Base-by-base conservation (phyloP, 495 filamentous ascomycete species). In the Penicillium verhagenii region DNA sequence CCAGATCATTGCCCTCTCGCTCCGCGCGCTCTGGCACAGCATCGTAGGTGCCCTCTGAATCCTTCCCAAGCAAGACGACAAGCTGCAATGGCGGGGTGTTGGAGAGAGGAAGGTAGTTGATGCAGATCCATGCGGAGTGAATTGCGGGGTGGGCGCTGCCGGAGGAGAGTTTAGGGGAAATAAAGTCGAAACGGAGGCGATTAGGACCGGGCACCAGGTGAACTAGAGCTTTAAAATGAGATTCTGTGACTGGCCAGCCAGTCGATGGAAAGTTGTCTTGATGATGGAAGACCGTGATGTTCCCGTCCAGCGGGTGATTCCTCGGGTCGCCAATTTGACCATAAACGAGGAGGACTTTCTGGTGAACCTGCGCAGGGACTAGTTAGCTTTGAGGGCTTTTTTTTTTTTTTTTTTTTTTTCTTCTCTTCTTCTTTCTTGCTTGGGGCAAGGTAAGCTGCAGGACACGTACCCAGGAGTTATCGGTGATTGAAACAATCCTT, bases 201-300 rank as follows among this genome's bases (percentile, higher is more conserved):
- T 97, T 97, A 40, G 89, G 88, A 20, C 92, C 92, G 0, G 92
- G 91, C 54, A 84, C 79, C n/a, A 97, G 80, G 67, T 96, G 89
- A 10, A 96, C 79, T 29, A 96, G 77, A 7, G 87, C 87, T 73
- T 96, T 97, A 75, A 96, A 97, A 67, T 89, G 84, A 3, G 89
- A 94, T 35, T 89, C 84, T 63, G 79, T 85, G 8, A 96, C 92
- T 16, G 91, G 92, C 91, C 91, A 96, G 37, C 74, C 71, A 13
- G 83, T 88, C 7, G 88, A 76, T 9, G 92, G 91, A 61, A 95
- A 94, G 58, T 72, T 83, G 66, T 96, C 90, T 65, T 95, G 86
- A 57, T 91, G 85, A 53, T 94, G 89, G 61, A 77, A 86, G 50
- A 96, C 82, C 7, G 85, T 92, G 42, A 97, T 59, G 29, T 69